Base-by-base conservation (phyloP, 2,329 filamentous ascomycete species). In the Amphichorda felina region DNA sequence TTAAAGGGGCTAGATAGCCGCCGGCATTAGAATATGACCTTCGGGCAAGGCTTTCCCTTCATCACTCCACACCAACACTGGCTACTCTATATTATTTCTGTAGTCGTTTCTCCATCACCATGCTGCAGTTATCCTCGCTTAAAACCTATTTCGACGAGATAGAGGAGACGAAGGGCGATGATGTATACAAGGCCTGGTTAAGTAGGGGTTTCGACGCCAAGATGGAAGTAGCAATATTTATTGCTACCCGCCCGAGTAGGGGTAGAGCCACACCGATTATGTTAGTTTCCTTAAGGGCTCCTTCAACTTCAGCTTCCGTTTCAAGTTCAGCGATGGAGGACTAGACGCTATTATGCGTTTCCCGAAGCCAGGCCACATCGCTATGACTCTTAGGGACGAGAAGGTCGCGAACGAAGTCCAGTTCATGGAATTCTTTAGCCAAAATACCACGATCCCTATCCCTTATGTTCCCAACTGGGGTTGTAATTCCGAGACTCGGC, bases 401-500 rank as follows among this genome's bases (percentile, higher is more conserved):
- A 61, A 59, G 34, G 46, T 59, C 26, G 29, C 31, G 15, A 55
- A 53, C 30, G 48, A 54, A 28, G 48, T 48, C 28, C 34, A 35
- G 16, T 35, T 42, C 34, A 48, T 57, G 41, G 38, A 52, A 28
- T 49, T 40, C 25, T 43, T 58, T 15, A 28, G 41, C 30, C 30
- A 53, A 33, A 40, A 50, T 5, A 56, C 50, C 22, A 50, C 40
- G 2, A 54, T 58, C n/a, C 50, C 51, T 8, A 14, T 58, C 19
- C 53, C 50, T 16, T 36, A 26, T 26, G 29, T 56, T 16, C 40
- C 29, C 22, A 34, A 37, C 35, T 53, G 49, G 51, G 50, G 53
- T 13, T 21, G 51, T 0, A 45, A 50, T 15, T 34, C 32, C 4
- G 48, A 55, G 8, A 53, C 52, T 33, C 51, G 49, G n/a, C 42